Evolutionary conservation across 1,284 basidiomycete species (phyloP).

Genomic region (Tylopilus sp.): DNA sequence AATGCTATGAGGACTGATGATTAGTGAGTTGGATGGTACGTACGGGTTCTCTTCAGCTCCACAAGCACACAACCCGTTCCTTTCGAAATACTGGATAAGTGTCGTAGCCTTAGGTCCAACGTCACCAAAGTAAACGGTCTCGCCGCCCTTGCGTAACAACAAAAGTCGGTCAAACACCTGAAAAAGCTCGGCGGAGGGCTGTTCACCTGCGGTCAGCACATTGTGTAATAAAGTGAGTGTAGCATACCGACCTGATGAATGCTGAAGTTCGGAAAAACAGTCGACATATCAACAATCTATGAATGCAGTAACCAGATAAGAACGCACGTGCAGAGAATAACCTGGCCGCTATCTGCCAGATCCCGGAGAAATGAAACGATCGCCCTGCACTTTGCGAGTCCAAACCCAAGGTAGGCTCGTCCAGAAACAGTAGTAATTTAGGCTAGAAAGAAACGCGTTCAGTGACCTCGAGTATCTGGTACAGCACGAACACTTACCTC

Average conservation of each 20-base stretch:
- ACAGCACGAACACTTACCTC: slow-evolving; percentile 1
- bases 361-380: slow-evolving; percentile 84
- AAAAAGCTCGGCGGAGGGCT: slow-evolving; percentile 80
- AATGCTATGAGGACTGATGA: background rate
- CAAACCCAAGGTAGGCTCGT: slow-evolving; percentile 73
- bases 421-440: slow-evolving; percentile 12
- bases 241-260: slow-evolving; percentile 36
- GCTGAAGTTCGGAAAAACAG: slow-evolving; percentile 9
- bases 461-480: background rate
- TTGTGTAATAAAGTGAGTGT: background rate
- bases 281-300: background rate
- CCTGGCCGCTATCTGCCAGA: slow-evolving; percentile 84
- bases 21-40: slow-evolving; percentile 6
- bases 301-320: slow-evolving; percentile 30
- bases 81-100: slow-evolving; percentile 78
- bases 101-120: slow-evolving; percentile 68
- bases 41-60: slow-evolving; percentile 56
- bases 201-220: slow-evolving; percentile 40
- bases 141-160: slow-evolving; percentile 74
- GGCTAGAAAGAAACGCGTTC: slow-evolving; percentile 2
- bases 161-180: slow-evolving; percentile 73
- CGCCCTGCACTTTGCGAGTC: slow-evolving; percentile 91
- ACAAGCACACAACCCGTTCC: slow-evolving; percentile 64
- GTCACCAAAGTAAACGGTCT: slow-evolving; percentile 85
- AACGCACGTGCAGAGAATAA: slow-evolving; percentile 80